phyloP scores from a whole-genome alignment of 176 grass and related monocot genomes.

The Aegilops sharonensis region DNA sequence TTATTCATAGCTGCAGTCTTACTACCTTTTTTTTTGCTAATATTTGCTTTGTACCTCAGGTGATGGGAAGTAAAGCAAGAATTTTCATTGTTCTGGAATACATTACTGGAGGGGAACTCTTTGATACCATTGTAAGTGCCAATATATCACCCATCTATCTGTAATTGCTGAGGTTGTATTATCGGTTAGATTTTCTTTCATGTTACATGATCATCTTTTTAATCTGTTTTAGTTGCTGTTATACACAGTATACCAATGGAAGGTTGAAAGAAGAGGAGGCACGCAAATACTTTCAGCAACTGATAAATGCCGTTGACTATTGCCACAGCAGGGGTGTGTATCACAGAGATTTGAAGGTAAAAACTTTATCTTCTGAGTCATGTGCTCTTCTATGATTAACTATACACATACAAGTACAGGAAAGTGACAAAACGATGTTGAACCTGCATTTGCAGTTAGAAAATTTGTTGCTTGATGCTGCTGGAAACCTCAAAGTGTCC shows the following conservation, averaged over 20 bases:
- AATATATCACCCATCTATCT: conserved; percentile 16
- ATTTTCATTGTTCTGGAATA: conserved; percentile 98
- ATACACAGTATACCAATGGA: conserved; percentile 39
- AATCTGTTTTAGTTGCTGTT: conserved; percentile 1
- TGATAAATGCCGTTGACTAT: conserved; percentile 93
- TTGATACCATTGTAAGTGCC: conserved; percentile 93
- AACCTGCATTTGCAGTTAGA: conserved; percentile 68
- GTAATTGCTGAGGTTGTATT: not conserved
- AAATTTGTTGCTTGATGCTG: conserved; percentile 89
- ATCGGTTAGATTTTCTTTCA: not conserved
- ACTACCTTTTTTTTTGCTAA: conserved; percentile 6
- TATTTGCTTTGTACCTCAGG: conserved; percentile 47
- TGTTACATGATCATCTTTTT: conserved; percentile 21
- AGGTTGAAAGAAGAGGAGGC: conserved; percentile 93
- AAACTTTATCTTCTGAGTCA: not conserved
- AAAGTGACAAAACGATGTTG: conserved; percentile 29
- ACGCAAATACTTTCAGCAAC: conserved; percentile 90
- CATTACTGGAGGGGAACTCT: conserved; percentile 95
- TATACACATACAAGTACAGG: conserved; percentile 5
- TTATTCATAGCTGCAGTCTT: conserved; percentile 1
- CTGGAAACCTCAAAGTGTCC: conserved; percentile 91
- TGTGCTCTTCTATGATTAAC: conserved; percentile 18
- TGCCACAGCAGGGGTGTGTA: conserved; percentile 99
- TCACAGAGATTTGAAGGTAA: conserved; percentile 96
- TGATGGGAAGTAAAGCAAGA: conserved; percentile 98